Evolutionary conservation across 495 filamentous ascomycete species (phyloP), one percentile per base, ranked within the genome.

Genomic region (Beverwykella pulmonaria): DNA sequence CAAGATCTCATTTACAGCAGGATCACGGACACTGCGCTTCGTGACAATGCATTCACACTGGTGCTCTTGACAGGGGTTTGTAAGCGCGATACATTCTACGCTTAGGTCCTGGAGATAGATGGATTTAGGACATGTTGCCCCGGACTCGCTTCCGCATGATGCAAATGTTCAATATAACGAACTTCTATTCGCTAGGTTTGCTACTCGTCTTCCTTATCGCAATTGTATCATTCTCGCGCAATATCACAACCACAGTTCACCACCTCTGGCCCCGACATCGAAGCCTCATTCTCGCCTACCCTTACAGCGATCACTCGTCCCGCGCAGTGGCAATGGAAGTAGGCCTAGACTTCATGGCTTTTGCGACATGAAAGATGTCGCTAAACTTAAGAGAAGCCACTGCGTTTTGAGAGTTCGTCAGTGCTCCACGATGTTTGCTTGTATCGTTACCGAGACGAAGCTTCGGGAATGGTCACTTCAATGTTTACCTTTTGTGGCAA

Each of bases 161-260:
- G 44, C 4, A 19, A 6, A 5, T n/a, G 15, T 17, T n/a, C 15
- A 17, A 5, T 48, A 6, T n/a, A 6, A 48, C n/a, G 5, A 6
- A 17, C n/a, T n/a, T 23, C 44, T 48, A 48, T 53, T 3, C 49
- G 20, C 49, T 29, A 25, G 49, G 26, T 25, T 17, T 14, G 17
- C 14, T 8, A 2, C 5, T 22, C 6, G 30, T 25, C 8, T 46
- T 23, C 58, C 48, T 53, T 62, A 62, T 62, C 48, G 48, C 48
- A 7, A 62, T 62, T 53, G 46, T 53, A 54, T 54, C 59, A 62
- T 62, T 62, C 26, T 62, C 59, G 29, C 48, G 59, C 59, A 59
- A 62, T 62, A 62, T 62, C 14, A 50, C 59, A 17, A 22, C 29
- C n/a, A 17, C 22, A 7, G 26, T 20, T 4, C 9, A 2, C 26